Evolutionary conservation across 139 green algal species (phyloP).

Genomic region (Volvox reticuliferus): DNA sequence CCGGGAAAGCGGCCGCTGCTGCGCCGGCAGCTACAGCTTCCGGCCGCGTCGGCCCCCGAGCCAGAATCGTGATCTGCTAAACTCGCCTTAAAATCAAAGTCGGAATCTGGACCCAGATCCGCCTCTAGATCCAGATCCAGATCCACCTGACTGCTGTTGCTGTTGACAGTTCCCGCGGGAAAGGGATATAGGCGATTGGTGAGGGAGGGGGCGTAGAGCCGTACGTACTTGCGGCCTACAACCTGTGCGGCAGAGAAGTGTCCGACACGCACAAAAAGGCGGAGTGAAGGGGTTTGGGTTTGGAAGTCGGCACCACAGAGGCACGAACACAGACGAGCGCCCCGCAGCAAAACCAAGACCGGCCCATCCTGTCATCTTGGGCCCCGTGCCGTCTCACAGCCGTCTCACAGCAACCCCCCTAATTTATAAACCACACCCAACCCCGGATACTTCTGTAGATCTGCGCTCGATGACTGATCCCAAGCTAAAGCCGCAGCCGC

Average conservation of each 20-base stretch:
- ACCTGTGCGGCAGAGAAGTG: conserved; percentile 63
- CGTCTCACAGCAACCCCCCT: no score
- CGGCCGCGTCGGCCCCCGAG: not conserved
- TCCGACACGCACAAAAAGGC: no score
- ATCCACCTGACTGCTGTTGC: conserved; percentile 75
- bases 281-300: no score
- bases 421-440: no score
- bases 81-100: not conserved
- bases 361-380: no score
- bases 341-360: no score
- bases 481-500: not conserved
- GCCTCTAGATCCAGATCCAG: conserved; percentile 48
- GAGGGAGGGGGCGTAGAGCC: conserved; percentile 81
- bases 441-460: no score
- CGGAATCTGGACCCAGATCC: not conserved
- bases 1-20: conserved; percentile 24
- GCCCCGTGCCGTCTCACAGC: no score
- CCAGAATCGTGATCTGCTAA: not conserved
- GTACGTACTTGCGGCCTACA: conserved; percentile 94
- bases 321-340: no score
- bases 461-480: no score
- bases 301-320: no score
- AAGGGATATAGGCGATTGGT: conserved; percentile 73
- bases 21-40: not conserved
- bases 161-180: conserved; percentile 66